A percentile compares a stretch with the other conserved stretches of the same genome.
Evolutionary conservation across 441 rosid species (phyloP).

Genomic region (Francoa sonchifolia): DNA sequence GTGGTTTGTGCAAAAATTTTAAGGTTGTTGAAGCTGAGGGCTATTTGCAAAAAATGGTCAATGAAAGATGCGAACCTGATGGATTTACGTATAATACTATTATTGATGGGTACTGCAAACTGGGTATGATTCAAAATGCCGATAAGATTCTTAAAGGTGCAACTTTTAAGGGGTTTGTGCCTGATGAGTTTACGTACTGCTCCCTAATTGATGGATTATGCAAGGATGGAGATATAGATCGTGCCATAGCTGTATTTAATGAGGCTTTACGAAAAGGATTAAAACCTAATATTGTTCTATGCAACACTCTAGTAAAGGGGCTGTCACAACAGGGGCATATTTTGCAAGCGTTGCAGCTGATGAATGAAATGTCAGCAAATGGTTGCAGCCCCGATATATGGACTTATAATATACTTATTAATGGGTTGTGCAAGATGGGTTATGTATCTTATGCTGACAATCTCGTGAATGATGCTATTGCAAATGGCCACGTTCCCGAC

Average conservation of each 20-base stretch:
- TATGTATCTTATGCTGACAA: slow-evolving; percentile 68
- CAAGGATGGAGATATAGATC: slow-evolving; percentile 48
- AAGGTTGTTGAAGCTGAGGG: slow-evolving; percentile 61
- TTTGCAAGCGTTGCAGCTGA: slow-evolving; percentile 57
- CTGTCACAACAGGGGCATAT: slow-evolving; percentile 69
- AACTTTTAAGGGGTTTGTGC: slow-evolving; percentile 64
- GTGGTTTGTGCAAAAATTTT: slow-evolving; percentile 60
- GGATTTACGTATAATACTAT: slow-evolving; percentile 62
- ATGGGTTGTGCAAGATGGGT: slow-evolving; percentile 93
- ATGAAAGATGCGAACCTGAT: slow-evolving; percentile 69
- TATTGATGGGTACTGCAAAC: slow-evolving; percentile 65
- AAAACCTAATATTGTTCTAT: slow-evolving; percentile 45
- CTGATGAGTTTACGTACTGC: slow-evolving; percentile 66
- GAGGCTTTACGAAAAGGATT: slow-evolving; percentile 50
- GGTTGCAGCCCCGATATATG: slow-evolving; percentile 58
- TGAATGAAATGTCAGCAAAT: slow-evolving; percentile 54
- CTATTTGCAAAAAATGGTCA: slow-evolving; percentile 70
- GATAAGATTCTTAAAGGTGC: slow-evolving; percentile 57
- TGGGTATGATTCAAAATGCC: slow-evolving; percentile 55
- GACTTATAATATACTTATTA: slow-evolving; percentile 68
- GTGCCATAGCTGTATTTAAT: slow-evolving; percentile 55
- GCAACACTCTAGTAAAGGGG: slow-evolving; percentile 62
- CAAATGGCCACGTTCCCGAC: slow-evolving; percentile 66
- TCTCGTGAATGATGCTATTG: slow-evolving; percentile 50
- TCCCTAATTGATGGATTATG: slow-evolving; percentile 68